phyloP scores from a whole-genome alignment of 495 filamentous ascomycete species.

The Trichoderma reesei region DNA sequence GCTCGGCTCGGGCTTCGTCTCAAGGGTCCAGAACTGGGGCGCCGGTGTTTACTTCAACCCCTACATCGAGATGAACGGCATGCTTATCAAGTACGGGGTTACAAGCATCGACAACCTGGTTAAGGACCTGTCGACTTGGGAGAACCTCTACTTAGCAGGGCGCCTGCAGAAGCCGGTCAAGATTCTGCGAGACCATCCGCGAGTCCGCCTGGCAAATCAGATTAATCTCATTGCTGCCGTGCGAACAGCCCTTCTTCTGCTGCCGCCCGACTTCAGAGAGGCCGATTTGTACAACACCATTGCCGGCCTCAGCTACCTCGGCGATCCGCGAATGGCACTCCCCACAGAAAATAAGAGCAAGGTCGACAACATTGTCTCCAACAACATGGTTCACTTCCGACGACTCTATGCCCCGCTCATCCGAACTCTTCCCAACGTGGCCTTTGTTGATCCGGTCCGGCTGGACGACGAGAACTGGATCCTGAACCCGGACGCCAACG shows the following conservation, averaged over 20 bases:
- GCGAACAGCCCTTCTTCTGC: conserved; percentile 75
- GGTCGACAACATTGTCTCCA: conserved; percentile 82
- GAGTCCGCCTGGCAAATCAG: conserved; percentile 86
- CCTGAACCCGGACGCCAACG: conserved; percentile 43
- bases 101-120: conserved; percentile 86
- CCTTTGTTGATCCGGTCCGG: conserved; percentile 33
- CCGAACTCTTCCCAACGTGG: conserved; percentile 77
- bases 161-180: conserved; percentile 96
- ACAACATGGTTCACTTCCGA: conserved; percentile 85
- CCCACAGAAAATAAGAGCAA: conserved; percentile 87
- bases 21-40: conserved; percentile 79
- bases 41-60: conserved; percentile 97
- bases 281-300: conserved; percentile 82
- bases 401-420: conserved; percentile 83
- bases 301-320: conserved; percentile 82
- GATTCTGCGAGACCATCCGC: conserved; percentile 87
- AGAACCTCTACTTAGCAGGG: conserved; percentile 86
- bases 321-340: conserved; percentile 85
- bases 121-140: conserved; percentile 76
- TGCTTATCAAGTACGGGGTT: conserved; percentile 93
- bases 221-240: conserved; percentile 87
- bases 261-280: conserved; percentile 78
- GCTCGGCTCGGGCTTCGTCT: conserved; percentile 73
- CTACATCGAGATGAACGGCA: conserved; percentile 90
- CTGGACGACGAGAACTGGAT: conserved; percentile 60